A percentile compares a stretch with the other conserved stretches of the same genome.
Conservation (phyloP, 202 grass and related monocot genomes). For the Carex arenaria region DNA sequence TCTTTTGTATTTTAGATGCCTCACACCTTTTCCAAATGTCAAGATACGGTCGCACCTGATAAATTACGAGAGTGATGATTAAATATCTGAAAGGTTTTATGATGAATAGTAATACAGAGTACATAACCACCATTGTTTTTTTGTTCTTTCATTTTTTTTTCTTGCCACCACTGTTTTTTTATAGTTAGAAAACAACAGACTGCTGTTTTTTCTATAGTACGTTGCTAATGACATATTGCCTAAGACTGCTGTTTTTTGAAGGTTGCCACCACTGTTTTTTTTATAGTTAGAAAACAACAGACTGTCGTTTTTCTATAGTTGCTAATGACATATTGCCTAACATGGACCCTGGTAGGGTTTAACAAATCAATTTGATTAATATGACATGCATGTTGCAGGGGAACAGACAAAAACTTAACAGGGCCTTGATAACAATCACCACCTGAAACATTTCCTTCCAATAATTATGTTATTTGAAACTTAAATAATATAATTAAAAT, state of each 20-base stretch:
- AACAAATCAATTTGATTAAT: background rate
- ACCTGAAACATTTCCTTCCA: background rate
- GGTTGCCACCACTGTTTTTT: no score
- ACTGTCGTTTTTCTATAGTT: background rate
- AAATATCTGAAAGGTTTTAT: background rate
- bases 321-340: conserved; percentile 11
- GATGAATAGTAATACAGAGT: background rate
- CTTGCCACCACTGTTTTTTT: no score
- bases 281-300: background rate
- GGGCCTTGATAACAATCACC: background rate
- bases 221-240: conserved; percentile 3
- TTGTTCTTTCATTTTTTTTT: no score
- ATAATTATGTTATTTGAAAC: background rate
- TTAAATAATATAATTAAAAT: background rate
- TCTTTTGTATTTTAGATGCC: conserved; percentile 46
- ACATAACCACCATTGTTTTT: background rate
- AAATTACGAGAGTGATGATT: background rate
- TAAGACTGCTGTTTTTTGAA: background rate
- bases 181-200: background rate
- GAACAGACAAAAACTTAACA: background rate
- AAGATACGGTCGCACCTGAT: conserved; percentile 72
- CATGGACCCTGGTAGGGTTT: background rate
- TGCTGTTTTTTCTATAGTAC: background rate
- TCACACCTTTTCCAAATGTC: conserved; percentile 58
- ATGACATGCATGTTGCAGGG: background rate